Base-by-base conservation (phyloP, 805 yeast genomes). In the Wickerhamomyces chambardii region DNA sequence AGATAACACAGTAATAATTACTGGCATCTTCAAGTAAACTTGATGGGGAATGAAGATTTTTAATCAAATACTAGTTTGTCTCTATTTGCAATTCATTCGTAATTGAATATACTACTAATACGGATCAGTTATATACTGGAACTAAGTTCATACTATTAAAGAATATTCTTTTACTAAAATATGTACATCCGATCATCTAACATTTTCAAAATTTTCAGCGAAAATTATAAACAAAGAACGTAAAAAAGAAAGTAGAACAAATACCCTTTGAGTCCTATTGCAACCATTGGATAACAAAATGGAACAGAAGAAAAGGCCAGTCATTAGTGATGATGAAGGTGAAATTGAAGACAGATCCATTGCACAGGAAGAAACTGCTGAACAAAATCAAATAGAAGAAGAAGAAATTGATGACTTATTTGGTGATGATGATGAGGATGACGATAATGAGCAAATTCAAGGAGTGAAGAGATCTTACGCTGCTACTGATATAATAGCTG, bases 331-430 rank as follows among this genome's bases (percentile, higher is more conserved):
- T 16, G 50, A 42, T 16, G 52, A 47, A 10, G 46, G 40, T 3
- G 47, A 42, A n/a, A n/a, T n/a, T n/a, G 34, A 28, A 14, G 27
- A 22, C 9, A 30, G 4, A 5, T 35, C 26, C 3, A 32, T 33
- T 25, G 44, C 33, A 25, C 30, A 14, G 17, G 45, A 29, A 17
- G 43, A 19, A 21, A 44, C 31, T 8, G 44, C 32, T 14, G 31
- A 21, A 16, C 27, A 29, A 4, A 15, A 33, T 14, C 17, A 38
- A 24, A 44, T 43, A 26, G 60, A 50, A 15, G 63, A 53, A 4
- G 69, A 56, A n/a, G 64, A 54, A 25, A 47, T 61, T 45, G 64
- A 57, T 41, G 66, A 68, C 41, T 47, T 70, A 48, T 66, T 66
- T 31, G 29, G 22, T 17, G 38, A 33, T 15, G 28, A 30, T 16